Percentiles rank a stretch among this genome's conserved stretches.
Evolutionary conservation across 176 grass and related monocot species (phyloP).

Genomic region (Lolium rigidum): DNA sequence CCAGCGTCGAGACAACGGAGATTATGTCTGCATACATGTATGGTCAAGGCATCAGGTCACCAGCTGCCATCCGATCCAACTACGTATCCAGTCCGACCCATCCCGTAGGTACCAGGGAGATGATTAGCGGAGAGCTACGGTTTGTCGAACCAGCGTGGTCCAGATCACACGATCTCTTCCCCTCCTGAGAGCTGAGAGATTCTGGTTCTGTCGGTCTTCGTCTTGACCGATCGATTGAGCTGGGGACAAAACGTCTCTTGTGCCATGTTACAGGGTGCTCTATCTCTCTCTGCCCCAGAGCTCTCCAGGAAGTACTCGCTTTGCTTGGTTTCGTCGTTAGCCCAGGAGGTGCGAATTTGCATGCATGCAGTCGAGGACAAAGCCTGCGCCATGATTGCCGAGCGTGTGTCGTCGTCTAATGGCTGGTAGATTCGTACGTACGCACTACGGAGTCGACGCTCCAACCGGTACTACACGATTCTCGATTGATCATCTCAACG

Average conservation of each 20-base stretch:
- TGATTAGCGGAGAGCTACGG: not conserved
- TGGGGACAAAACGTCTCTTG: conserved; percentile 8
- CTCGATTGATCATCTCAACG: not conserved
- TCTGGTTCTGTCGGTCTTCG: not conserved
- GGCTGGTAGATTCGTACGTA: conserved; percentile 11
- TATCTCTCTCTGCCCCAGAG: not conserved
- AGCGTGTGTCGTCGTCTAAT: conserved; percentile 12
- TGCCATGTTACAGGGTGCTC: not conserved
- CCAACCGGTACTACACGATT: not conserved
- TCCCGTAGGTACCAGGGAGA: not conserved
- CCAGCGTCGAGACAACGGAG: not conserved
- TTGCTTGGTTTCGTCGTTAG: not conserved
- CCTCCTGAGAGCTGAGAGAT: not conserved
- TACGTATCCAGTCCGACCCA: too few species aligned
- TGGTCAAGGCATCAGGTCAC: not conserved
- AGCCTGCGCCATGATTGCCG: conserved; percentile 34
- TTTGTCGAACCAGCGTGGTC: not conserved
- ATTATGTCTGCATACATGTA: too few species aligned
- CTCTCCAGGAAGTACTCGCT: not conserved
- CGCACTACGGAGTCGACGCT: not conserved
- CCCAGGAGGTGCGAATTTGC: not conserved
- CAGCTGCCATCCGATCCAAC: not conserved
- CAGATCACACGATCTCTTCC: not conserved
- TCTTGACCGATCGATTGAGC: not conserved
- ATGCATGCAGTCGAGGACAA: not conserved